Percentiles rank a stretch among this genome's conserved stretches.
phyloP scores from a whole-genome alignment of 2,329 filamentous ascomycete genomes.

The Hysterium pulicare region DNA sequence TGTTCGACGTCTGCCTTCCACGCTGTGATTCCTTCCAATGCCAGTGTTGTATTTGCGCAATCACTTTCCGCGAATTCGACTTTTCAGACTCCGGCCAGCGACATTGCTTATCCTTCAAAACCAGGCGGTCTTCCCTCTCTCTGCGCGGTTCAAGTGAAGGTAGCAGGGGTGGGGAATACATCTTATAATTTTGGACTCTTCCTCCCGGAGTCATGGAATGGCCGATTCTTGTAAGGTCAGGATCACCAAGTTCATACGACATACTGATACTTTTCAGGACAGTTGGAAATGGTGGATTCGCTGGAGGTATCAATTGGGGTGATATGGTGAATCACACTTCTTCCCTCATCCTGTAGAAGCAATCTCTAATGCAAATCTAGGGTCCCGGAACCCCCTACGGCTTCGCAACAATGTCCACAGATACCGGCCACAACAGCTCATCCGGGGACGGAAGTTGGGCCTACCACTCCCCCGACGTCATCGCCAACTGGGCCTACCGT shows the following conservation, averaged over 20 bases:
- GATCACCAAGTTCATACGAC: neutral
- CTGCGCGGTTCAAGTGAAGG: neutral
- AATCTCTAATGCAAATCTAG: too few species aligned
- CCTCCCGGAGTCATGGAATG: slow-evolving; percentile 28
- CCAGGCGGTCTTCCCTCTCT: neutral
- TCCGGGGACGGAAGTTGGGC: slow-evolving; percentile 27
- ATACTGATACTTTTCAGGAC: slow-evolving; percentile 8
- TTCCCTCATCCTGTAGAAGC: too few species aligned
- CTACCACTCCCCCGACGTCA: slow-evolving; percentile 24
- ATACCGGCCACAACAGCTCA: slow-evolving; percentile 38
- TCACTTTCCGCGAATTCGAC: neutral
- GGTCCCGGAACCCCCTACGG: slow-evolving; percentile 27
- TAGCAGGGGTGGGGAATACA: neutral
- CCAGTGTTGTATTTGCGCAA: neutral
- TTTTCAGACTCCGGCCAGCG: neutral
- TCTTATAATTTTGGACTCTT: slow-evolving; percentile 3
- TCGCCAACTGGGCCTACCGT: slow-evolving; percentile 29
- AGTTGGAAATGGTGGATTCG: slow-evolving; percentile 42
- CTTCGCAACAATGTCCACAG: slow-evolving; percentile 37
- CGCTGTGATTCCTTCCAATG: neutral
- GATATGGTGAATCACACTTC: too few species aligned
- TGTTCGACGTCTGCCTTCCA: neutral
- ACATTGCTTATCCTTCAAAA: neutral
- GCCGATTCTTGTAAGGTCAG: slow-evolving; percentile 10
- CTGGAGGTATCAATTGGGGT: slow-evolving; percentile 43